Conservation (phyloP, 2,329 filamentous ascomycete species). For the Sporothrix inflata region DNA sequence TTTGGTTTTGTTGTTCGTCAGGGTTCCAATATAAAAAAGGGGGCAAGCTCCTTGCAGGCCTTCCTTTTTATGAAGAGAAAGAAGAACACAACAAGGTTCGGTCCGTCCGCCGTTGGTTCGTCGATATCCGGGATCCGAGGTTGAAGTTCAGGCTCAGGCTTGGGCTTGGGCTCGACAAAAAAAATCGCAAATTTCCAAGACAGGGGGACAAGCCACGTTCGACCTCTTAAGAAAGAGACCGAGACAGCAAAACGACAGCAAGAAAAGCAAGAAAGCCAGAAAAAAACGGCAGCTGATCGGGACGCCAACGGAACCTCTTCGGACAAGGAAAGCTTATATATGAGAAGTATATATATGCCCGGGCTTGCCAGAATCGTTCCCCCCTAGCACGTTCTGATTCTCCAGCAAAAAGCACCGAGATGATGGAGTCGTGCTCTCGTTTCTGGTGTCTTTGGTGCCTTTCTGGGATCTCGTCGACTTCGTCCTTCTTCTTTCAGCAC, state of each 20-base stretch:
- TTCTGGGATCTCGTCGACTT: not conserved
- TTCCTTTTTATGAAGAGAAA: not conserved
- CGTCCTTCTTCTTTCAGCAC: not conserved
- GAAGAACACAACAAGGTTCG: not conserved
- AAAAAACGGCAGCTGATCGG: not conserved
- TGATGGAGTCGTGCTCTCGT: not conserved
- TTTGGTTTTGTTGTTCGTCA: not conserved
- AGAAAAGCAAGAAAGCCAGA: not conserved
- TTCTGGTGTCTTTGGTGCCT: not conserved
- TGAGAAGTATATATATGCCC: conserved; percentile 14
- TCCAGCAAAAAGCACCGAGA: conserved; percentile 5
- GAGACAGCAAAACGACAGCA: not conserved
- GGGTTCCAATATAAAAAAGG: not conserved
- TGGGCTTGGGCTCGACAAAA: not conserved
- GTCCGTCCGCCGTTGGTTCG: not conserved
- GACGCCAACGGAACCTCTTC: conserved; percentile 10
- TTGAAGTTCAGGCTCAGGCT: not conserved
- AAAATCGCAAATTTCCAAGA: not conserved
- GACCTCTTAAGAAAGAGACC: not conserved
- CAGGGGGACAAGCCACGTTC: conserved; percentile 5
- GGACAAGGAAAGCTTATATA: conserved; percentile 14
- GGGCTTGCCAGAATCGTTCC: not conserved
- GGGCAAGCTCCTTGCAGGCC: not conserved
- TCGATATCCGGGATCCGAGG: conserved; percentile 14
- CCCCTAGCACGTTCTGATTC: not conserved